Conservation (phyloP, 1,284 basidiomycete genomes). For the Anthracocystis panici-leucophaei region DNA sequence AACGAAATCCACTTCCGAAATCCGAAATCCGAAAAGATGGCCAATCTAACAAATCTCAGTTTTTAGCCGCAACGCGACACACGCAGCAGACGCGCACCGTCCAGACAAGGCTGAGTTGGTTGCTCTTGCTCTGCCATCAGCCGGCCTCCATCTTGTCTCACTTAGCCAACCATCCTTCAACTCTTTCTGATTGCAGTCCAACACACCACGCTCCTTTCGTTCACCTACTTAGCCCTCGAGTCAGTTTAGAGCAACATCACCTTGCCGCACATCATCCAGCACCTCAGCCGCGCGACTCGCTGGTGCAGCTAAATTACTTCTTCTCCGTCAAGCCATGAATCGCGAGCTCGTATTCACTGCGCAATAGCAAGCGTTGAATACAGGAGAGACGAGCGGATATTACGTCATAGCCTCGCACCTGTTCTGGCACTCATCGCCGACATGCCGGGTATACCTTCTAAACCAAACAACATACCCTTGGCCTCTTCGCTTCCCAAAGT, state of each 20-base stretch:
- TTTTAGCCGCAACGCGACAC: too few species aligned
- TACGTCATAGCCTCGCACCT: neutral
- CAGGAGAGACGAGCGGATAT: neutral
- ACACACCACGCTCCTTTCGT: neutral
- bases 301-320: neutral
- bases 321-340: conserved; percentile 4
- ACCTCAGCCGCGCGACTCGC: neutral
- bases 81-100: too few species aligned
- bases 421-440: neutral
- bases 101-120: too few species aligned
- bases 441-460: conserved; percentile 51
- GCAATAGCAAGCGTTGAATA: neutral
- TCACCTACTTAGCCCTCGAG: too few species aligned
- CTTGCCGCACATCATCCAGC: neutral
- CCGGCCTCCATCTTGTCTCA: too few species aligned
- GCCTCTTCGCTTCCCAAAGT: conserved; percentile 62
- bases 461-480: conserved; percentile 61
- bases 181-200: neutral
- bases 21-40: neutral
- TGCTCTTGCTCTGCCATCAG: too few species aligned
- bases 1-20: neutral
- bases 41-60: too few species aligned
- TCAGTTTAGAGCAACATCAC: neutral
- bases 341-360: neutral
- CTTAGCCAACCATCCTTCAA: too few species aligned